These are phyloP conservation scores for Nemania sp. DNA, from an alignment of 2,329 filamentous ascomycete species.

Conservation along the genomic window DNA sequence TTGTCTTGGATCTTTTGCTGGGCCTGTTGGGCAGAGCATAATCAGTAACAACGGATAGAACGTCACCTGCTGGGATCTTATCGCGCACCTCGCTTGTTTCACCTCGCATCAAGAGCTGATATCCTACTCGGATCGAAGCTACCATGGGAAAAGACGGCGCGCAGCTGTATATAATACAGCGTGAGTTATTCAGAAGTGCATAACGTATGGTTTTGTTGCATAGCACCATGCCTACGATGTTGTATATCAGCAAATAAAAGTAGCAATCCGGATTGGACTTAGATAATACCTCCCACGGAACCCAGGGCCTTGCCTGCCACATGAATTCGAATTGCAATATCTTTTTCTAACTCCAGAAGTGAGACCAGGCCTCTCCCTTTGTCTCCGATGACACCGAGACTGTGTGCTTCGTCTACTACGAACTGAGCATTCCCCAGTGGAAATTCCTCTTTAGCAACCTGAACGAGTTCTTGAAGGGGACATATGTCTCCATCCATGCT, in stretches of 20 bases:
- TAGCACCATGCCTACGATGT: slow-evolving; percentile 30
- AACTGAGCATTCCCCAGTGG: slow-evolving; percentile 48
- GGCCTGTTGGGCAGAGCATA: too few relatives aligned
- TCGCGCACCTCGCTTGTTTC: slow-evolving; percentile 14
- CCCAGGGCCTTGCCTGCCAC: slow-evolving; percentile 58
- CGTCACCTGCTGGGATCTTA: background rate
- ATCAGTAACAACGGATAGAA: background rate
- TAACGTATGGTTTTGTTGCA: slow-evolving; percentile 21
- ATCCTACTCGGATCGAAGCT: slow-evolving; percentile 43
- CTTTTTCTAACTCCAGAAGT: slow-evolving; percentile 51
- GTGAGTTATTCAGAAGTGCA: slow-evolving; percentile 30
- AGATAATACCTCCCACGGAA: slow-evolving; percentile 38
- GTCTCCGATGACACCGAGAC: slow-evolving; percentile 53
- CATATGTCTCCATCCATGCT: slow-evolving; percentile 53
- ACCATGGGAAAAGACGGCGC: slow-evolving; percentile 46
- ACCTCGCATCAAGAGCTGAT: slow-evolving; percentile 43
- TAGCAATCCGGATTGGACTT: background rate
- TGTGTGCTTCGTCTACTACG: slow-evolving; percentile 60
- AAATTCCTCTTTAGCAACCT: slow-evolving; percentile 41
- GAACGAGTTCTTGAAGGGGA: slow-evolving; percentile 44
- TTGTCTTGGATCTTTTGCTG: slow-evolving; percentile 30
- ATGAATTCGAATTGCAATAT: slow-evolving; percentile 54
- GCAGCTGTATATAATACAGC: slow-evolving; percentile 47
- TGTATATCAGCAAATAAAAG: too few relatives aligned
- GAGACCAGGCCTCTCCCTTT: slow-evolving; percentile 54